phyloP scores from a whole-genome alignment of 768 basidiomycete species.

The Trametes cinnabarina region DNA sequence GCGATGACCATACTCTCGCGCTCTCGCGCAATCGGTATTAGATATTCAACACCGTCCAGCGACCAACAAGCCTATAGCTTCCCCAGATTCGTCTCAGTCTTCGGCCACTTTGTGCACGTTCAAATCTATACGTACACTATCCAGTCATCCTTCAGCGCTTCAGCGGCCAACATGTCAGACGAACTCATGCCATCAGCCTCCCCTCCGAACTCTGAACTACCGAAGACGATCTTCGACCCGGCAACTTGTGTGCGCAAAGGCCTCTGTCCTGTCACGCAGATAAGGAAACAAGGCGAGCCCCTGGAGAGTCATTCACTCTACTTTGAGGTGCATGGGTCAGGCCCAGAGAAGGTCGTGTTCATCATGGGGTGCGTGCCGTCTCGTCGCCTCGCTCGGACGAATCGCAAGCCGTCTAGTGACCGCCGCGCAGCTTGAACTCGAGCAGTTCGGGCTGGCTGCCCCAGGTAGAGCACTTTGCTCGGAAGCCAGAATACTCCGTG shows the following conservation, averaged over 20 bases:
- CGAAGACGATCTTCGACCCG: constrained; percentile 53
- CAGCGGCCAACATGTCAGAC: constrained; percentile 8
- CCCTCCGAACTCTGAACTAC: constrained; percentile 1
- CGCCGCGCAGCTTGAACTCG: constrained; percentile 51
- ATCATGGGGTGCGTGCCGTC: constrained; percentile 61
- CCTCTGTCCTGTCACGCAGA: constrained; percentile 66
- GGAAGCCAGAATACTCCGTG: constrained; percentile 50
- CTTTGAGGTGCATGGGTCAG: constrained; percentile 73
- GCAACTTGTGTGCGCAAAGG: constrained; percentile 65
- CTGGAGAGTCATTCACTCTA: constrained; percentile 74
- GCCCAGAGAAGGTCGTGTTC: constrained; percentile 63
- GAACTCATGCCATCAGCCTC: constrained; percentile 6
- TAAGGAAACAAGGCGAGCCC: constrained; percentile 45
- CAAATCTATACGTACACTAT: too few relatives aligned
- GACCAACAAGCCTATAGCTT: too few relatives aligned
- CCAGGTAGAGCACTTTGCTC: constrained; percentile 65
- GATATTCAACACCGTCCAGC: too few relatives aligned
- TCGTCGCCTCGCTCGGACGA: not conserved
- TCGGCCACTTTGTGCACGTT: too few relatives aligned
- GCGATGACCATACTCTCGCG: too few relatives aligned
- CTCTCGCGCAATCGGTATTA: too few relatives aligned
- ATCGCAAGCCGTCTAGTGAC: not conserved
- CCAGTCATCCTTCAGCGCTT: too few relatives aligned
- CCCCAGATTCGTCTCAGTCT: too few relatives aligned
- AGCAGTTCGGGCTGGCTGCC: constrained; percentile 60